These are phyloP conservation scores for Sarocladiaceae sp. DNA, from an alignment of 2,329 filamentous ascomycete species.

Conservation along the genomic window DNA sequence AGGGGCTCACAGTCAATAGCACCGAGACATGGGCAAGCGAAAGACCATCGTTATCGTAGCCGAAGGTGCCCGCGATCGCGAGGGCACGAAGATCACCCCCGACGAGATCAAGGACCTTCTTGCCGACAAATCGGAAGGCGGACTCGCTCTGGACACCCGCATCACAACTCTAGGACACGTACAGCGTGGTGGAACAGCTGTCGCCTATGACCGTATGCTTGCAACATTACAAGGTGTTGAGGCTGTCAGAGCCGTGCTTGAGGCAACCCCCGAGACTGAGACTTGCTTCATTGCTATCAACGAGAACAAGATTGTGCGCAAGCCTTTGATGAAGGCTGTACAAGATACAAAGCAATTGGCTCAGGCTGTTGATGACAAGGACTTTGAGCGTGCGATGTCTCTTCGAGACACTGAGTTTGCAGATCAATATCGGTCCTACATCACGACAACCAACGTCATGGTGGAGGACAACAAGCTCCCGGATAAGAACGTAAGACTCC, in stretches of 20 bases:
- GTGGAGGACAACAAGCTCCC: slow-evolving; percentile 65
- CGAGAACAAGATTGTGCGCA: slow-evolving; percentile 95
- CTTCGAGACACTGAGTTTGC: slow-evolving; percentile 90
- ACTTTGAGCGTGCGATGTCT: slow-evolving; percentile 84
- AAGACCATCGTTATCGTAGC: slow-evolving; percentile 98
- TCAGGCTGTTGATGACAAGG: slow-evolving; percentile 73
- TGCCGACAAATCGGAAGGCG: slow-evolving; percentile 59
- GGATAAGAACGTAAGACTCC: slow-evolving; percentile 58
- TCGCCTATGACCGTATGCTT: slow-evolving; percentile 91
- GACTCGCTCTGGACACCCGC: slow-evolving; percentile 81
- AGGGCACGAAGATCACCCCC: slow-evolving; percentile 80
- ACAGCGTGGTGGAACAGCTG: slow-evolving; percentile 89
- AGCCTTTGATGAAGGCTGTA: slow-evolving; percentile 86
- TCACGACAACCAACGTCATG: slow-evolving; percentile 82
- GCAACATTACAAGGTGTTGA: slow-evolving; percentile 91
- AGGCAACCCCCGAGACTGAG: slow-evolving; percentile 81
- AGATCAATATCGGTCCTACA: slow-evolving; percentile 86
- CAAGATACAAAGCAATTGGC: slow-evolving; percentile 80
- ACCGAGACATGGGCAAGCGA: slow-evolving; percentile 83
- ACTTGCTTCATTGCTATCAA: slow-evolving; percentile 95
- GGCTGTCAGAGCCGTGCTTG: slow-evolving; percentile 85
- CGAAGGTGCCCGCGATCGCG: slow-evolving; percentile 83
- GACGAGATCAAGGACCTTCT: slow-evolving; percentile 82
- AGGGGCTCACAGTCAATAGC: slow-evolving; percentile 48
- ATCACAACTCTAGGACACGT: slow-evolving; percentile 96